Evolutionary conservation across 2,329 filamentous ascomycete genomes (phyloP).

Genomic region (Diaporthe velutina): DNA sequence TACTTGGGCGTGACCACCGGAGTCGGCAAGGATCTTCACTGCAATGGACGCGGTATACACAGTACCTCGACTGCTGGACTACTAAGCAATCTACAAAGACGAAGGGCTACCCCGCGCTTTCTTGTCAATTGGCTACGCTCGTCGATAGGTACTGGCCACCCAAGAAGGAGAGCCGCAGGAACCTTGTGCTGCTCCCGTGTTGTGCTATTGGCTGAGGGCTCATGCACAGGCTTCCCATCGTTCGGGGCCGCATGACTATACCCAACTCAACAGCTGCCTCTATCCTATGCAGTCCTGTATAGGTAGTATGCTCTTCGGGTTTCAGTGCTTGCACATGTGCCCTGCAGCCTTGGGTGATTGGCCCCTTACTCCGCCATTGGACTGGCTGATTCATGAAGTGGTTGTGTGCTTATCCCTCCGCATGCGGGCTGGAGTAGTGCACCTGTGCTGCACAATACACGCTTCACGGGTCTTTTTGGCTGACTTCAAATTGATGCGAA

Average conservation of each 20-base stretch:
- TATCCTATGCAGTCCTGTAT: background rate
- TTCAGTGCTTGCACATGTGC: background rate
- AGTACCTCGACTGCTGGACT: background rate
- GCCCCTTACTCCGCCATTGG: background rate
- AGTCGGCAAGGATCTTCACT: background rate
- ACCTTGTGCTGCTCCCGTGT: conserved; percentile 36
- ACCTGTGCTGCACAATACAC: background rate
- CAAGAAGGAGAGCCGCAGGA: conserved; percentile 18
- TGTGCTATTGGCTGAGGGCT: conserved; percentile 35
- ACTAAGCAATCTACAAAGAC: background rate
- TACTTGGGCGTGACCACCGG: background rate
- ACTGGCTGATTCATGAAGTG: background rate
- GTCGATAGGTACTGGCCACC: background rate
- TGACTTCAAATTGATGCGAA: background rate
- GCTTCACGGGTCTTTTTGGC: background rate
- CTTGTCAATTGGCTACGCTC: background rate
- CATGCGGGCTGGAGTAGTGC: background rate
- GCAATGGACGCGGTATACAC: too few species aligned
- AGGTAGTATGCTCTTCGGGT: background rate
- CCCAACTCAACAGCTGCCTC: background rate
- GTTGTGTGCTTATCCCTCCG: background rate
- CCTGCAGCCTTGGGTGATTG: background rate
- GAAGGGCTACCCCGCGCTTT: background rate
- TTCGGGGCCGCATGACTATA: background rate
- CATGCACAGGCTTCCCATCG: background rate